Evolutionary conservation across 176 grass and related monocot species (phyloP), one percentile per base, ranked within the genome.

Genomic region (Hordeum marinum): DNA sequence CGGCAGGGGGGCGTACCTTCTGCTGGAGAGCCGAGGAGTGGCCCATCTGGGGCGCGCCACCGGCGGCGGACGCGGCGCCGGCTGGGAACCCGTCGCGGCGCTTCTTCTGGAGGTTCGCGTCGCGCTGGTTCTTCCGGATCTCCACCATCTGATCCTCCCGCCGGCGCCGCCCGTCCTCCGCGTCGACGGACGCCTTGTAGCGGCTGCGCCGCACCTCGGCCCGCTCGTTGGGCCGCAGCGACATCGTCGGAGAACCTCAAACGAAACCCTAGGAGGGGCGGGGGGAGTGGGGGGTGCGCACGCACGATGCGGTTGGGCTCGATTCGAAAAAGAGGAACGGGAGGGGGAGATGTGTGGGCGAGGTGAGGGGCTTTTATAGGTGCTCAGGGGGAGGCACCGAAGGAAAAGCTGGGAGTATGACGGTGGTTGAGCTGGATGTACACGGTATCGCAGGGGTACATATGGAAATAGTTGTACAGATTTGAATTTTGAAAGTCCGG

Each of bases 131-230:
- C 85, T 94, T 94, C 39, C 94, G 92, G 87, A 97, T 97, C 89
- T 90, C 92, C 48, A 97, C 90, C 43, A 97, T 87, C 50, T 92
- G 78, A 54, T 86, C 87, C 80, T 94, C 94, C 2, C 94, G 84
- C 24, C 94, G 82, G 8, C 94, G 85, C 23, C 94, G 94, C 69
- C 89, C 88, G 74, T 97, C 92, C 50, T 94, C 94, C 7, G 94
- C 94, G 41, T 94, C 92, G 59, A 94, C 94, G 63, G 94, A 82
- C n/a, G 90, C 79, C 94, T 97, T 97, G 89, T 92, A 97, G 78
- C 82, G 85, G 87, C 83, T 86, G 48, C 88, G 90, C 21, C 94
- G 85, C 48, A 86, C 25, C 83, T 94, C 87, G 75, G 77, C 80
- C 80, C 85, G 77, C 84, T 97, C 94, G 89, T 52, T 94, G 80